Base-by-base conservation (phyloP, 2,329 filamentous ascomycete genomes). In the Cladosporium austrohemisphaericum region DNA sequence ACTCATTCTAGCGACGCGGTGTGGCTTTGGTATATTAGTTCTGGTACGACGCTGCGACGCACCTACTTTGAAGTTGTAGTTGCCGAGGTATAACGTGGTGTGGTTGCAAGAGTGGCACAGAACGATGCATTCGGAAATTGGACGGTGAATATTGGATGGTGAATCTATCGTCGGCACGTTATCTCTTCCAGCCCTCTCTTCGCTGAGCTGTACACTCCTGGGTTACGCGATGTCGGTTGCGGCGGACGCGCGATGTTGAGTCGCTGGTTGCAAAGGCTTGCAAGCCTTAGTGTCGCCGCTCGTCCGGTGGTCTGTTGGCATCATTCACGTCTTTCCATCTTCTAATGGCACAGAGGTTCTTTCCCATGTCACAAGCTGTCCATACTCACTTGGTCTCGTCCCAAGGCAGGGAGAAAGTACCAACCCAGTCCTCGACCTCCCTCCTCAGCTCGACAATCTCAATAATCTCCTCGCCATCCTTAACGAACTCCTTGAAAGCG, bases 341-440 rank as follows among this genome's bases (percentile, higher is more conserved):
- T n/a, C n/a, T n/a, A n/a, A n/a, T n/a, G n/a, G n/a, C n/a, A n/a
- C n/a, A n/a, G n/a, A n/a, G n/a, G n/a, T n/a, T n/a, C n/a, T n/a
- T n/a, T n/a, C n/a, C n/a, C n/a, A n/a, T n/a, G n/a, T 40, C 37
- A 25, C 14, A 29, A 29, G n/a, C 19, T n/a, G 16, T 23, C 23
- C 22, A 14, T 14, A 25, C 41, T 45, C 31, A 45, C 31, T 45
- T 33, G 10, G 10, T 36, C 26, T 70, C 65, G 44, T 79, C 76
- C 85, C 85, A 88, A 9, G 85, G 85, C 57, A 88, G 68, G 3
- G 82, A 78, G 62, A 88, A 88, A 1, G 84, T 87, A 44, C 84
- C 80, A 9, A 87, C 85, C 85, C 86, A 90, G 60, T 86, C 83
- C 58, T 83, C 80, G n/a, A 90, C 85, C 70, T 89, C 85, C 56